Evolutionary conservation across 2,329 filamentous ascomycete genomes (phyloP).

Genomic region (Neonectria punicea): DNA sequence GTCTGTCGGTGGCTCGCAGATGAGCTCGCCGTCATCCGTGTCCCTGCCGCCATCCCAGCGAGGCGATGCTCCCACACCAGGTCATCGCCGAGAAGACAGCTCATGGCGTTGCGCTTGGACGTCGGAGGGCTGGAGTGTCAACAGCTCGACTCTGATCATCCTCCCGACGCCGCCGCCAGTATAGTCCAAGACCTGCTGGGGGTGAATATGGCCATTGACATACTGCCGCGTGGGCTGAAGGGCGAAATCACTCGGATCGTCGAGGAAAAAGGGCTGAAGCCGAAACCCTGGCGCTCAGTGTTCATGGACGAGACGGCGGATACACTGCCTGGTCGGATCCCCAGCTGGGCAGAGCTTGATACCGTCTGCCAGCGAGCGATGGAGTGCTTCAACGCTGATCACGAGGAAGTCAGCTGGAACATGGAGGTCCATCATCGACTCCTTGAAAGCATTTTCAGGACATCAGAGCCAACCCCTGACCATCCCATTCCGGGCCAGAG

Average conservation of each 20-base stretch:
- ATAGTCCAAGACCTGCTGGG: slow-evolving; percentile 9
- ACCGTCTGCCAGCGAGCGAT: too few relatives aligned
- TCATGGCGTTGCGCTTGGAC: slow-evolving; percentile 21
- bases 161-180: background rate
- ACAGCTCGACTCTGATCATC: slow-evolving; percentile 6
- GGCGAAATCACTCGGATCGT: too few relatives aligned
- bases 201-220: slow-evolving; percentile 1
- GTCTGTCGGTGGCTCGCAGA: too few relatives aligned
- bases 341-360: background rate
- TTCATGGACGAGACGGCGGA: too few relatives aligned
- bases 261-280: too few relatives aligned
- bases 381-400: background rate
- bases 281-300: too few relatives aligned
- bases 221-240: too few relatives aligned
- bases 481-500: background rate
- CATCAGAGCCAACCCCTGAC: background rate
- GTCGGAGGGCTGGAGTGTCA: slow-evolving; percentile 23
- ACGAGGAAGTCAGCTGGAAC: slow-evolving; percentile 33
- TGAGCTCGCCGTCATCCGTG: too few relatives aligned
- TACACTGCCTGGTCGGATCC: slow-evolving; percentile 24
- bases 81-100: slow-evolving; percentile 22
- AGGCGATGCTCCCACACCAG: too few relatives aligned
- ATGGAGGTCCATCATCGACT: slow-evolving; percentile 33
- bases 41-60: too few relatives aligned
- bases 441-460: slow-evolving; percentile 11